Percentiles rank a stretch among this genome's conserved stretches.
These are phyloP conservation scores for Leishmania aethiopica DNA, from an alignment of 208 protist species.

Conservation along the genomic window DNA sequence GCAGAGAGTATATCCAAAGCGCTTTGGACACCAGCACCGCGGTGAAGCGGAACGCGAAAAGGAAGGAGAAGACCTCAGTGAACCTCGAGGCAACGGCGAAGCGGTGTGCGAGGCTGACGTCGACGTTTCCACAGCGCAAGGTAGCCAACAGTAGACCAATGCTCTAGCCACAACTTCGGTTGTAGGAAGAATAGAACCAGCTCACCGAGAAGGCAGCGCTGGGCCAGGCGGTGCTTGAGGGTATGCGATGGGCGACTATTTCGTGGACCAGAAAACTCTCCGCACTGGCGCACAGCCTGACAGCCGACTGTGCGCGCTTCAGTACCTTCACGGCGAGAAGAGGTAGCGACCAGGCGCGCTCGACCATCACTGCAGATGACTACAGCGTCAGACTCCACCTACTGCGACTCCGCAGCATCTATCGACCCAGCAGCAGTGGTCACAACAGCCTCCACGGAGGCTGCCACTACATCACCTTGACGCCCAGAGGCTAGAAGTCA, in stretches of 20 bases:
- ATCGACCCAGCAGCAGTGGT: not conserved
- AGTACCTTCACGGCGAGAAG: not conserved
- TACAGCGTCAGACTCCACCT: not conserved
- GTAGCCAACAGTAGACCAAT: not conserved
- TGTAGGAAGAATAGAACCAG: not conserved
- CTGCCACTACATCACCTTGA: not conserved
- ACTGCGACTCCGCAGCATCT: not conserved
- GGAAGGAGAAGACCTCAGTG: not conserved
- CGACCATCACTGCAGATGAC: not conserved
- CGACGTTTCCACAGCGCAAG: not conserved
- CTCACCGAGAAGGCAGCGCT: not conserved
- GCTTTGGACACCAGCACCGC: not conserved
- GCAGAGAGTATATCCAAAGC: not conserved
- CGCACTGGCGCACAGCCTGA: not conserved
- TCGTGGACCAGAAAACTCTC: constrained; percentile 1
- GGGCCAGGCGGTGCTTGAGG: not conserved
- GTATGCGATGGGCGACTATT: not conserved
- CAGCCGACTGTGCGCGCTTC: not conserved
- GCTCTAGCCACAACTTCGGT: not conserved
- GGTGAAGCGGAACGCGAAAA: not conserved
- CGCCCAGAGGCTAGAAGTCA: not conserved
- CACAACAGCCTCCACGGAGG: not conserved
- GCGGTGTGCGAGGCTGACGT: not conserved
- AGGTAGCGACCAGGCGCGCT: not conserved
- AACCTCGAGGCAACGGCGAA: not conserved